Evolutionary conservation across 768 basidiomycete species (phyloP).

Genomic region (Suillus discolor): DNA sequence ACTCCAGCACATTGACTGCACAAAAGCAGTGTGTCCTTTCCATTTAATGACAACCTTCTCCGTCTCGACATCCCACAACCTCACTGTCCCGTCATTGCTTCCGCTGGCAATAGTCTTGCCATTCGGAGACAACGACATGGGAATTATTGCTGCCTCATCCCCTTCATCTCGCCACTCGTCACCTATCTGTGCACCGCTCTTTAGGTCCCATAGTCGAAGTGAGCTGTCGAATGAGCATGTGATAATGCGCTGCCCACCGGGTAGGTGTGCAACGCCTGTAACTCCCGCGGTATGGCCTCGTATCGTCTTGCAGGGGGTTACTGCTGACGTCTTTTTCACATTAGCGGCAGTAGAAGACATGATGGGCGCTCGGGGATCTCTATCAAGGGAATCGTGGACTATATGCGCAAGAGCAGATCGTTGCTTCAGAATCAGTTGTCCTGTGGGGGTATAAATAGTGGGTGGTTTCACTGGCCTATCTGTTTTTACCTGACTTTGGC

Average conservation of each 20-base stretch:
- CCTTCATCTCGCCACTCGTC: neutral
- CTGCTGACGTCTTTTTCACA: neutral
- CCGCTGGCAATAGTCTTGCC: neutral
- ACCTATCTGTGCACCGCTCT: neutral
- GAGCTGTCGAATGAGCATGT: neutral
- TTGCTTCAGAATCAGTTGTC: neutral
- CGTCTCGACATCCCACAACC: neutral
- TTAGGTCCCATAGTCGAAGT: neutral
- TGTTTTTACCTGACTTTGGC: neutral
- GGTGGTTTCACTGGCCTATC: neutral
- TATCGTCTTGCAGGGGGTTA: neutral
- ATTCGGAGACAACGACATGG: neutral
- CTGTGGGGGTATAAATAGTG: neutral
- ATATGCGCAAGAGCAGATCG: neutral
- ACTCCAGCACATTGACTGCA: neutral
- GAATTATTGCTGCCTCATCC: neutral
- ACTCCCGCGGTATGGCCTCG: neutral
- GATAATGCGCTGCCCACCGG: neutral
- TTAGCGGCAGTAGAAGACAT: neutral
- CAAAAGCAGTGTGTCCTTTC: neutral
- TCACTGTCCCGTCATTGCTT: neutral
- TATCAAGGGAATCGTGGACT: neutral
- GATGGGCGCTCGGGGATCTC: neutral
- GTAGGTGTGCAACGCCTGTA: neutral
- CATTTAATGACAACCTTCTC: neutral